Evolutionary conservation across 202 grass and related monocot genomes (phyloP), one percentile per base, ranked within the genome.

Genomic region (Zoysia matrella): DNA sequence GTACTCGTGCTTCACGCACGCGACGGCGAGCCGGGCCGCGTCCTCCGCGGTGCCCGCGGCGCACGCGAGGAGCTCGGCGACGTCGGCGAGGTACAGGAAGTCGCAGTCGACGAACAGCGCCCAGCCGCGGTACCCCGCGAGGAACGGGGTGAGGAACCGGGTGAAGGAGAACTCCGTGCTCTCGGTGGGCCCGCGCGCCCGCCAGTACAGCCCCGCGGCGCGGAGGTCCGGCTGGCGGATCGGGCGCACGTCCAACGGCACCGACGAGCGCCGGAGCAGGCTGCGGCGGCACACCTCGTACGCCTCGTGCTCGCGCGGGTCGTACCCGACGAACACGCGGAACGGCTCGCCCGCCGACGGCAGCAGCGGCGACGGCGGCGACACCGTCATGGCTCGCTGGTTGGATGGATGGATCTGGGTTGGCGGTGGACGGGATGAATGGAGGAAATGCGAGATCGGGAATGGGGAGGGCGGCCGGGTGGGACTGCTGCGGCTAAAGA

Each of bases 161-260:
- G 88, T 94, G 91, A 94, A 94, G 63, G 91, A 94, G 86, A 94
- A 94, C 83, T 94, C 86, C 12, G 88, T 94, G 86, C 88, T 88
- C 80, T 94, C 91, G 18, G 91, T 94, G 1, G 83, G 72, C 0
- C 73, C 80, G 68, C 86, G 88, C 65, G 69, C 83, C 11, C 88
- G 88, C 83, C 83, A 89, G 88, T 91, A 94, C 91, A 36, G 30
- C 30, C 30, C 30, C 30, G 30, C 30, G 30, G 30, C 30, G 30
- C 30, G 30, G 30, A 36, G 86, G 39, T 94, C 88, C 14, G 70
- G 52, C 88, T 90, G 88, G 4, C 61, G 63, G 70, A 93, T 82
- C 4, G 91, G 78, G 82, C n/a, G 11, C 1, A 90, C 53, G 14
- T 73, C 87, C 2, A 93, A 47, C 2, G 91, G 82, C 22, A 93